Evolutionary conservation across 2,329 filamentous ascomycete genomes (phyloP).

Genomic region (Bisporella sp.): DNA sequence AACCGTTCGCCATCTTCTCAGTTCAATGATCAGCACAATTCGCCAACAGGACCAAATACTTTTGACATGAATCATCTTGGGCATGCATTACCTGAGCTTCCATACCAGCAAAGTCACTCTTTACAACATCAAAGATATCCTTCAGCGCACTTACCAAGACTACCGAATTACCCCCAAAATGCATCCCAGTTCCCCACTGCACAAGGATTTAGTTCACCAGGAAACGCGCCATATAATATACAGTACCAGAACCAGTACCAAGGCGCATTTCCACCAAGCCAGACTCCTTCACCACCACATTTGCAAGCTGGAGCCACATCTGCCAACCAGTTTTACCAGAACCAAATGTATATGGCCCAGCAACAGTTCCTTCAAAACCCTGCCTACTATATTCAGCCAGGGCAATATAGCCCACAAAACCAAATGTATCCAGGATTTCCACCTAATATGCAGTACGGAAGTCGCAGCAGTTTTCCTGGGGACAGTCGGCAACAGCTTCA

Average conservation of each 20-base stretch:
- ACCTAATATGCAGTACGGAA: conserved; percentile 12
- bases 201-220: conserved; percentile 9
- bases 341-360: conserved; percentile 16
- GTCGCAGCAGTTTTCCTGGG: conserved; percentile 11
- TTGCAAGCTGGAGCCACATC: conserved; percentile 6
- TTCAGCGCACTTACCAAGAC: conserved; percentile 10
- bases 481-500: conserved; percentile 13
- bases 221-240: conserved; percentile 15
- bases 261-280: conserved; percentile 16
- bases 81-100: conserved; percentile 19
- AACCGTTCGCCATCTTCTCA: neutral
- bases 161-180: conserved; percentile 17
- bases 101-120: conserved; percentile 18
- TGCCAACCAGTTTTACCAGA: conserved; percentile 20
- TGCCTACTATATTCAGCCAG: conserved; percentile 17
- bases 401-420: conserved; percentile 17
- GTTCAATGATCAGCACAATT: neutral
- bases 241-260: conserved; percentile 21
- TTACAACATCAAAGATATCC: conserved; percentile 15
- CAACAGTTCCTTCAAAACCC: conserved; percentile 1
- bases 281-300: conserved; percentile 12
- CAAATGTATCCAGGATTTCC: conserved; percentile 15
- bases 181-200: conserved; percentile 16
- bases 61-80: conserved; percentile 22
- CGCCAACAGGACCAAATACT: conserved; percentile 14